A percentile compares a stretch with the other conserved stretches of the same genome.
Evolutionary conservation across 2,329 filamentous ascomycete species (phyloP).

Genomic region (Aspergillus sp.): DNA sequence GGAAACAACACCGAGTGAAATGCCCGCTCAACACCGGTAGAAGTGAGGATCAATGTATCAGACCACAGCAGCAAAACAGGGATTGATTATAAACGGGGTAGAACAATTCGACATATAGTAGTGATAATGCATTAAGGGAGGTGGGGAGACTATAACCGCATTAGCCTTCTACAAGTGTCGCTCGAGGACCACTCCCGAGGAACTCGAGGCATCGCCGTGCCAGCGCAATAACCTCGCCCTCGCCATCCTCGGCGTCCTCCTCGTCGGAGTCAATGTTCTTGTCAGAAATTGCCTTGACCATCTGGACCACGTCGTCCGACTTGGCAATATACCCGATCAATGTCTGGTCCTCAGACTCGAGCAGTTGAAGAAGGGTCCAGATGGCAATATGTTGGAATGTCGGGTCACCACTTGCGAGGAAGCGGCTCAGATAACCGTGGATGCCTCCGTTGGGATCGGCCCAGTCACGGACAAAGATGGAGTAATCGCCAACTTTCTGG

Average conservation of each 20-base stretch:
- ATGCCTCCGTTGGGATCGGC: constrained; percentile 88
- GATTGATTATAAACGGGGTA: constrained; percentile 9
- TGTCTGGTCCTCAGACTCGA: constrained; percentile 89
- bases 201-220: constrained; percentile 88
- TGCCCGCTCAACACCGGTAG: constrained; percentile 31
- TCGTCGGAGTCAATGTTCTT: constrained; percentile 84
- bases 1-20: constrained; percentile 24
- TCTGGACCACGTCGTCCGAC: constrained; percentile 84
- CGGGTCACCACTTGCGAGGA: constrained; percentile 88
- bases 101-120: constrained; percentile 7
- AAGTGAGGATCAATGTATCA: constrained; percentile 18
- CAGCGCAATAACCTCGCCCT: constrained; percentile 87
- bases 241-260: constrained; percentile 82
- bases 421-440: constrained; percentile 89
- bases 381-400: constrained; percentile 99
- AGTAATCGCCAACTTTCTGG: constrained; percentile 81
- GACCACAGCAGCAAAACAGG: constrained; percentile 7
- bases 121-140: constrained; percentile 1
- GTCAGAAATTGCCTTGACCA: constrained; percentile 88
- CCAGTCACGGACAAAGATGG: constrained; percentile 94
- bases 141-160: constrained; percentile 1
- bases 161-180: constrained; percentile 74
- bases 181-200: constrained; percentile 73
- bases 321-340: constrained; percentile 86
- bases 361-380: constrained; percentile 91